phyloP scores from a whole-genome alignment of 257 asterid genomes.

The Datura wrightii region DNA sequence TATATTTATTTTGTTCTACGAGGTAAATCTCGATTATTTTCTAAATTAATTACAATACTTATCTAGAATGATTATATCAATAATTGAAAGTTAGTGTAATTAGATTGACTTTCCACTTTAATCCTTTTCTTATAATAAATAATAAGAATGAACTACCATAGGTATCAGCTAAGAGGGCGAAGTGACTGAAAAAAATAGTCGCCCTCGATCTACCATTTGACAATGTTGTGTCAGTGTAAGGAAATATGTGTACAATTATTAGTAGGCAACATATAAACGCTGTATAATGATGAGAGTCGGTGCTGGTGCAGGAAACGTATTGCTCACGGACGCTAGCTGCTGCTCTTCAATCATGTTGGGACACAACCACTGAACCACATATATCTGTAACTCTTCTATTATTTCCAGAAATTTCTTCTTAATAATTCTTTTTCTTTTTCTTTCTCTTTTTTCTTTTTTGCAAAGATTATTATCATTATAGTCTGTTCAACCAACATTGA shows the following conservation, averaged over 20 bases:
- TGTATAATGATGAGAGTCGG: constrained; percentile 61
- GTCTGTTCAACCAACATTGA: background rate
- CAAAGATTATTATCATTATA: background rate
- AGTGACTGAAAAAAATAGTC: background rate
- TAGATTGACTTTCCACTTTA: constrained; percentile 18
- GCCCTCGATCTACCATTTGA: background rate
- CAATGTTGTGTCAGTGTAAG: background rate
- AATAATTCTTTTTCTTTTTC: background rate
- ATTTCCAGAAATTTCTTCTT: background rate
- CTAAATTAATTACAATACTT: background rate
- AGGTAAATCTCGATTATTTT: background rate
- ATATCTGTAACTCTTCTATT: background rate
- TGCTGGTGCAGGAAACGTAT: constrained; percentile 60
- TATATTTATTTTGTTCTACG: background rate
- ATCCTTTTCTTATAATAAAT: background rate
- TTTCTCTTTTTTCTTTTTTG: background rate
- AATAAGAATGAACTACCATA: background rate
- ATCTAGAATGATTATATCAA: background rate
- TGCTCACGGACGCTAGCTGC: constrained; percentile 45
- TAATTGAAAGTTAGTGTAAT: background rate
- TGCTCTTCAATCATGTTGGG: constrained; percentile 26
- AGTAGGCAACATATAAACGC: background rate
- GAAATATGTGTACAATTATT: background rate
- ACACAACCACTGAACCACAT: background rate
- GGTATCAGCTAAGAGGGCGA: background rate